Conservation (phyloP, 2,329 filamentous ascomycete species). For the Elsinoe batatas region DNA sequence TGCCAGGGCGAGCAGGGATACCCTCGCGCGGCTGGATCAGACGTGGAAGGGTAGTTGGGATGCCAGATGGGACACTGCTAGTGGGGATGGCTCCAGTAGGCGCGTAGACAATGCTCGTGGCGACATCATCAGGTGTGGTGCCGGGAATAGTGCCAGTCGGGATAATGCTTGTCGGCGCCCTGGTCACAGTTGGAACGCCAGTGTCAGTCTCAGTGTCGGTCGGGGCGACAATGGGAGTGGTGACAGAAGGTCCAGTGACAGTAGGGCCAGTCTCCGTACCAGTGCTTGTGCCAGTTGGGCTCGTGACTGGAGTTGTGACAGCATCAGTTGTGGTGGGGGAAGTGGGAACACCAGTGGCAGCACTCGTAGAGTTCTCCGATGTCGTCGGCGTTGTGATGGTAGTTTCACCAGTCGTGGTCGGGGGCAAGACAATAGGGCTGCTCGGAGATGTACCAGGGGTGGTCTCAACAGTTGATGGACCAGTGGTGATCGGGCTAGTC, state of each 20-base stretch:
- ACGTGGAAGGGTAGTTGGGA: conserved; percentile 60
- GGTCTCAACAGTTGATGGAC: conserved; percentile 17
- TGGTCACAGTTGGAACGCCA: conserved; percentile 21
- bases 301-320: neutral
- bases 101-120: conserved; percentile 53
- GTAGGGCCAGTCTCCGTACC: conserved; percentile 5
- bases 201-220: conserved; percentile 16
- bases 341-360: no score
- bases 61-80: conserved; percentile 37
- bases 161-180: conserved; percentile 32
- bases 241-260: conserved; percentile 13
- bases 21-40: conserved; percentile 63
- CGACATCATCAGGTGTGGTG: conserved; percentile 40
- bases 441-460: conserved; percentile 9
- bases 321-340: neutral
- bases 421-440: conserved; percentile 14
- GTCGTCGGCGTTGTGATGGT: conserved; percentile 7
- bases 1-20: conserved; percentile 47
- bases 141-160: conserved; percentile 38
- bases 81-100: conserved; percentile 33
- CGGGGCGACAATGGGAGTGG: conserved; percentile 14
- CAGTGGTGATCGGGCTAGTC: conserved; percentile 15
- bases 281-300: neutral
- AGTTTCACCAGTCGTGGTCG: conserved; percentile 10
- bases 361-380: conserved; percentile 1